These are phyloP conservation scores for Sporothrix globosa DNA, from an alignment of 2,329 filamentous ascomycete species.

Conservation along the genomic window DNA sequence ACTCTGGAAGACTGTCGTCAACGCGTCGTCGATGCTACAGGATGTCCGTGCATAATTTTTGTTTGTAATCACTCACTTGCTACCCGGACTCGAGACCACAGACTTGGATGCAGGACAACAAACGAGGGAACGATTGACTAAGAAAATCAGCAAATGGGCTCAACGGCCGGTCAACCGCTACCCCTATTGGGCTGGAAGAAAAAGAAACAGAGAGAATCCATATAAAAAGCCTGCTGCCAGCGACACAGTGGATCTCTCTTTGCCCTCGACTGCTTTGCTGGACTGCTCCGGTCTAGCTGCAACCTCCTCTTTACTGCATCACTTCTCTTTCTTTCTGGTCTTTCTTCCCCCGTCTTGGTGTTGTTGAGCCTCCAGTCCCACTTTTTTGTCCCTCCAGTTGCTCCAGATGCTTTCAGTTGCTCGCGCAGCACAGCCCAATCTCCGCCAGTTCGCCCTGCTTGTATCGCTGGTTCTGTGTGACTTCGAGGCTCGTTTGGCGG, in stretches of 20 bases:
- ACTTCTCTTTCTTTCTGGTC: neutral
- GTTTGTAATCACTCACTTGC: neutral
- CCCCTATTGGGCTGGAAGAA: neutral
- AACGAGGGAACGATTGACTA: slow-evolving; percentile 1
- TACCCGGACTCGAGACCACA: neutral
- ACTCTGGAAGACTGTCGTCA: neutral
- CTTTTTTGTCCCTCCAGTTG: neutral
- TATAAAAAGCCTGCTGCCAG: slow-evolving; percentile 7
- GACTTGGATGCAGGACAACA: slow-evolving; percentile 4
- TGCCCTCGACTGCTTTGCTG: neutral
- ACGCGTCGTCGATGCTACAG: neutral
- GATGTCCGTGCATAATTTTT: neutral
- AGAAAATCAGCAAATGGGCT: neutral
- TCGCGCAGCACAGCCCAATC: neutral
- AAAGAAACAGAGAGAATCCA: neutral
- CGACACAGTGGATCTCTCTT: neutral
- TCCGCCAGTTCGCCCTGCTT: slow-evolving; percentile 25
- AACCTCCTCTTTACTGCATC: slow-evolving; percentile 2
- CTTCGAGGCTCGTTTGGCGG: slow-evolving; percentile 4
- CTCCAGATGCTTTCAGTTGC: neutral
- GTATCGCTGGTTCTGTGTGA: neutral
- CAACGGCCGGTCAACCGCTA: neutral
- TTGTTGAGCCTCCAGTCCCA: slow-evolving; percentile 21
- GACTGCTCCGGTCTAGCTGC: neutral
- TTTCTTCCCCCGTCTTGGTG: neutral